Evolutionary conservation across 2,329 filamentous ascomycete species (phyloP), one percentile per base, ranked within the genome.

Genomic region (Talaromyces pinophilus): DNA sequence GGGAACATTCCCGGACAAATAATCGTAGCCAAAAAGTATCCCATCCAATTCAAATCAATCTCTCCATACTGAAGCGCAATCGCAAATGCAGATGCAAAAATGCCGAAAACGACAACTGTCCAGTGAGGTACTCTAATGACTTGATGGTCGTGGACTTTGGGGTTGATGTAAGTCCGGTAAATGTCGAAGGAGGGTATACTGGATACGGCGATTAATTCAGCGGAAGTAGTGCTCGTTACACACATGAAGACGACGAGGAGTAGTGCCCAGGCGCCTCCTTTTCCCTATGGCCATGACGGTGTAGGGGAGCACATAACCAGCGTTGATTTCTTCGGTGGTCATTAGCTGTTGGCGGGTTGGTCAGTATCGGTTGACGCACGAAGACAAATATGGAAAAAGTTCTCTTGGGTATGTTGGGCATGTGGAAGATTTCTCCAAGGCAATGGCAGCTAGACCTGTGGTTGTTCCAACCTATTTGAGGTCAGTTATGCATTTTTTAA

Each of bases 1-100:
- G 65, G 61, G 19, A 67, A 66, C 59, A 66, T 63, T n/a, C 64
- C 64, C 2, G 64, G 64, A 33, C 64, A 66, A 19, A 65, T 67
- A 22, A 67, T 55, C 19, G 62, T 65, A n/a, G 62, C 65, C n/a
- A 67, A 48, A 25, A 64, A 64, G 57, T 67, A 67, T 6, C 60
- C 60, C 60, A 67, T 63, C 65, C 65, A 67, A 25, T 59, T 64
- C 60, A 67, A 22, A 28, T 64, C 54, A 48, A 67, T 63, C 11
- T 61, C 65, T 11, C 61, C 65, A 28, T 63, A 64, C 48, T 67
- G 60, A 3, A 67, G 54, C 3, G 65, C 65, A 5, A 61, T 64
- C 5, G 65, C 65, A 40, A 67, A 67, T 1, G 60, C 61, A 5
- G 65, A 67, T 35, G 54, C 54, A 35, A 64, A 67, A 2, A 67